These are phyloP conservation scores for Talaromyces sp. DNA, from an alignment of 2,329 filamentous ascomycete genomes.

Conservation along the genomic window DNA sequence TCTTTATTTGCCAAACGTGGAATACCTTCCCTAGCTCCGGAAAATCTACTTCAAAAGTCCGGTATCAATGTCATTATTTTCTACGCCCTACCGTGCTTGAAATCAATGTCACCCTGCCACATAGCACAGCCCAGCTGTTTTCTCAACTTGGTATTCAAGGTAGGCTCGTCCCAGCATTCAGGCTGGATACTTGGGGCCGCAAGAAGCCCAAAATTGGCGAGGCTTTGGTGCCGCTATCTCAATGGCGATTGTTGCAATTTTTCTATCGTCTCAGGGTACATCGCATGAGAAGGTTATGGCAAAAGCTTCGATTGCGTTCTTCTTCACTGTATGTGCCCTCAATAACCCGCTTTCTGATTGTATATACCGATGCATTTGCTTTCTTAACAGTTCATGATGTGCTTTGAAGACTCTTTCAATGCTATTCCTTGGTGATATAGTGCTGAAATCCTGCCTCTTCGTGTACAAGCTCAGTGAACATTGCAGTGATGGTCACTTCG, in stretches of 20 bases:
- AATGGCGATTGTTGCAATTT: constrained; percentile 34
- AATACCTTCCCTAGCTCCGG: too few relatives aligned
- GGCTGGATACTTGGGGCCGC: constrained; percentile 40
- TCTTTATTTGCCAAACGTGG: too few relatives aligned
- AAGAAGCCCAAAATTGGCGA: constrained; percentile 35
- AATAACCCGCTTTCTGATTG: background rate
- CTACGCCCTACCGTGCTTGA: constrained; percentile 35
- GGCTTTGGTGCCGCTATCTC: constrained; percentile 33
- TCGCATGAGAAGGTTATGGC: constrained; percentile 37
- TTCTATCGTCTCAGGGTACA: constrained; percentile 42
- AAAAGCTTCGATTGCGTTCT: constrained; percentile 46
- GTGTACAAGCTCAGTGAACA: constrained; percentile 47
- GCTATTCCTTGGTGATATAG: constrained; percentile 50
- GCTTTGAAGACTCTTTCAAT: constrained; percentile 43
- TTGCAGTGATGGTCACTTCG: constrained; percentile 48
- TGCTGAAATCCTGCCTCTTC: constrained; percentile 48
- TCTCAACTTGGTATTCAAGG: constrained; percentile 36
- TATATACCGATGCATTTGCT: background rate
- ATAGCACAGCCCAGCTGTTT: constrained; percentile 32
- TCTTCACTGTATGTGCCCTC: constrained; percentile 37
- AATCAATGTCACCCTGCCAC: constrained; percentile 43
- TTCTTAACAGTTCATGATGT: constrained; percentile 32
- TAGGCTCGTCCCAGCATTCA: constrained; percentile 44
- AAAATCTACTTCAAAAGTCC: background rate
- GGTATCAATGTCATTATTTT: constrained; percentile 48